Percentiles rank a stretch among this genome's conserved stretches.
Conservation (phyloP, 305 asterid species). For the Fraxinus greggii region DNA sequence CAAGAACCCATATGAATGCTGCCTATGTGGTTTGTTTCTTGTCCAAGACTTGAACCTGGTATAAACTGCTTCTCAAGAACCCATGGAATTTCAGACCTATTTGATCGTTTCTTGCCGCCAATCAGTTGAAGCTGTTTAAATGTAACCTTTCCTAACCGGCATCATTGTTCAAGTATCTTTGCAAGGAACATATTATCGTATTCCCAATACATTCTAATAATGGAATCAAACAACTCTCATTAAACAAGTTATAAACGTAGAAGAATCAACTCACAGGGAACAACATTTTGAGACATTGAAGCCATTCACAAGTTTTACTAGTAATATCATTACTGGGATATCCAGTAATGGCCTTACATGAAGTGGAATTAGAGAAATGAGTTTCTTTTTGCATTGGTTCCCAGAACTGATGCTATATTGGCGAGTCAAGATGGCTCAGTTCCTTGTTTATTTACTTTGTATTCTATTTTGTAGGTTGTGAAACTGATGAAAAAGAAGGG, state of each 20-base stretch:
- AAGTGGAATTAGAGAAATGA: neutral
- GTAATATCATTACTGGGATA: constrained; percentile 6
- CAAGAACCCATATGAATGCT: neutral
- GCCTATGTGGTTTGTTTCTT: neutral
- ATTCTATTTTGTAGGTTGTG: constrained; percentile 53
- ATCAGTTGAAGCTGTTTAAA: constrained; percentile 1
- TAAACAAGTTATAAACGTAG: neutral
- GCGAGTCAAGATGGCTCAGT: constrained; percentile 1
- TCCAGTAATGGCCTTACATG: constrained; percentile 1
- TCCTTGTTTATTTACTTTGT: constrained; percentile 9
- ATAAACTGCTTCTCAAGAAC: neutral
- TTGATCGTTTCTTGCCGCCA: neutral
- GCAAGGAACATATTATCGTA: neutral
- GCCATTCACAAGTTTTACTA: neutral
- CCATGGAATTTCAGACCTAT: neutral
- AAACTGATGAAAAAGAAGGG: constrained; percentile 97
- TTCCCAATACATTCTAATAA: neutral
- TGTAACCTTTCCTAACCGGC: neutral
- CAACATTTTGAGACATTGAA: neutral
- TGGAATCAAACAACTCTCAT: constrained; percentile 8
- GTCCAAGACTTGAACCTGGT: neutral
- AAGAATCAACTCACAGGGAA: constrained; percentile 1
- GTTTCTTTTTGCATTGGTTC: constrained; percentile 18
- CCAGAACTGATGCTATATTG: neutral
- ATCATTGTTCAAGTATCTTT: neutral